These are phyloP conservation scores for Hamamelis virginiana DNA, from an alignment of 164 flowering plant genomes.

Conservation along the genomic window DNA sequence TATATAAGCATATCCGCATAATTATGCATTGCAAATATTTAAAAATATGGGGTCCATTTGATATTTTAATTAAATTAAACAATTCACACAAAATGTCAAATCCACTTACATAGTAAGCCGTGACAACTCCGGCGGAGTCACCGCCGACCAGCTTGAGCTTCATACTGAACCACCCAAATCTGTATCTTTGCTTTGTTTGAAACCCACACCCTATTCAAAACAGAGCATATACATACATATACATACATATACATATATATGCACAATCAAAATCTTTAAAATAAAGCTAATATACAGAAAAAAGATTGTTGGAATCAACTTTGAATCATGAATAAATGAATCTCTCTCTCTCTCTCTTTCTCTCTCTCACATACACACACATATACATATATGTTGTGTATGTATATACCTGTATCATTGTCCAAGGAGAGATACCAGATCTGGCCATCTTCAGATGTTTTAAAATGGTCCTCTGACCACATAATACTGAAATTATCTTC, in stretches of 20 bases:
- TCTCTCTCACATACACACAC: no score
- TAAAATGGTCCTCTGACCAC: slow-evolving; percentile 83
- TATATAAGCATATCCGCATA: no score
- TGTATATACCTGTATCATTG: slow-evolving; percentile 66
- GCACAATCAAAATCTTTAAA: no score
- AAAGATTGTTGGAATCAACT: no score
- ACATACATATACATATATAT: no score
- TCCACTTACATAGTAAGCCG: slow-evolving; percentile 84
- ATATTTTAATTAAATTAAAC: neutral
- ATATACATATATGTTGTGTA: neutral
- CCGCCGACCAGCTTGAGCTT: slow-evolving; percentile 88
- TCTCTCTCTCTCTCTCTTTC: no score
- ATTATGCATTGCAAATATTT: no score
- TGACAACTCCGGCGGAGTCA: slow-evolving; percentile 94
- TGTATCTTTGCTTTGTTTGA: slow-evolving; percentile 75
- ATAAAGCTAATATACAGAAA: neutral
- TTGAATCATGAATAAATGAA: no score
- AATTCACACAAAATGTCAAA: neutral
- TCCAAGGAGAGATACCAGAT: slow-evolving; percentile 83
- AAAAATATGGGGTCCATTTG: no score
- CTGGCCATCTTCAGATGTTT: slow-evolving; percentile 80
- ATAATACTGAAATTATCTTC: slow-evolving; percentile 67
- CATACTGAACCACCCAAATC: slow-evolving; percentile 99
- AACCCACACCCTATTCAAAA: slow-evolving; percentile 73
- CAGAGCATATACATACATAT: neutral